A percentile compares a stretch with the other conserved stretches of the same genome.
Evolutionary conservation across 1,139 yeast genomes (phyloP).

Genomic region (Keqinozyma sinolaborantium): DNA sequence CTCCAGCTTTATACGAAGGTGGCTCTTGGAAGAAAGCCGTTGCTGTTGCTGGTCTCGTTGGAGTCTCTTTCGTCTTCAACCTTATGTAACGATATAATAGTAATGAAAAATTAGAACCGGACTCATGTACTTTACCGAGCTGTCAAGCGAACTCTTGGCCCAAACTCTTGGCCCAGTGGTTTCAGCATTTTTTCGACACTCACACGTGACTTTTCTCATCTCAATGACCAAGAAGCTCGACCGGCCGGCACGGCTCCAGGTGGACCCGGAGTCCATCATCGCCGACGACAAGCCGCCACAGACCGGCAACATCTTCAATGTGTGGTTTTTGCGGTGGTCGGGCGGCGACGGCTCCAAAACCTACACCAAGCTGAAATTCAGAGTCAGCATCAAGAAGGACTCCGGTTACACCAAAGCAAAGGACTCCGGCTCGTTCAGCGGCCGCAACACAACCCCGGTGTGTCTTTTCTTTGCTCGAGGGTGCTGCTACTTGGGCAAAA

Average conservation of each 20-base stretch:
- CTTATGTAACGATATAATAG: constrained; percentile 17
- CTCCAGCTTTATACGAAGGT: constrained; percentile 13
- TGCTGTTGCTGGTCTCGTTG: constrained; percentile 36
- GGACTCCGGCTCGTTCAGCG: constrained; percentile 7
- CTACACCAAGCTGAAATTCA: constrained; percentile 32
- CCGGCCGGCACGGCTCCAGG: constrained; percentile 61
- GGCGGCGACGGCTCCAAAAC: constrained; percentile 54
- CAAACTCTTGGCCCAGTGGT: no score
- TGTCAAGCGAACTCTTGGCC: no score
- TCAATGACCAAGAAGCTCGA: background rate
- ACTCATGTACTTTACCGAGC: background rate
- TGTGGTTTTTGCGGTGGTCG: constrained; percentile 89
- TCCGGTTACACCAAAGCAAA: constrained; percentile 77
- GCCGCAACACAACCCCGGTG: constrained; percentile 32
- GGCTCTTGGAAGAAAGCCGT: constrained; percentile 41
- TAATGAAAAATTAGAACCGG: background rate
- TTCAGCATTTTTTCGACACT: constrained; percentile 1
- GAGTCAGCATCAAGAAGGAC: constrained; percentile 61
- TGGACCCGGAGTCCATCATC: constrained; percentile 59
- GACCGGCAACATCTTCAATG: constrained; percentile 74
- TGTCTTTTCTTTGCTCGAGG: constrained; percentile 91
- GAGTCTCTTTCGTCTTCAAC: constrained; percentile 34
- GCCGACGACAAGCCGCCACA: constrained; percentile 73
- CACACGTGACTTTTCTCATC: background rate
- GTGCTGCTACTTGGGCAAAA: constrained; percentile 72